phyloP scores from a whole-genome alignment of 1,139 yeast genomes.

The Lodderomyces oxycetoniae region DNA sequence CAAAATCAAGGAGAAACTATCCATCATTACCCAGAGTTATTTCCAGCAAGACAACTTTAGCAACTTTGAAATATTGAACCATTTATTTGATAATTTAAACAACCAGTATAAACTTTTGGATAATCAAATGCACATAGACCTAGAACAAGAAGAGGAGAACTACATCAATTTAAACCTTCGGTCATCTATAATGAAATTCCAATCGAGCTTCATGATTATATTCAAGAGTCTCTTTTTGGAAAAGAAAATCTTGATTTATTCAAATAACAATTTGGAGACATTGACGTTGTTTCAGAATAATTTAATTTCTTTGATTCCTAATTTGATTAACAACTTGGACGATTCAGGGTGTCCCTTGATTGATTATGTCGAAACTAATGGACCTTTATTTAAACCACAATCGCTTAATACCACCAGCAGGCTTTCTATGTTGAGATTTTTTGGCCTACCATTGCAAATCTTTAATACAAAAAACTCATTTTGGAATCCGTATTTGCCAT shows the following conservation, averaged over 20 bases:
- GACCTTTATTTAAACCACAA: conserved; percentile 53
- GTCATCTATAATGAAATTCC: conserved; percentile 57
- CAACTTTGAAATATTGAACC: conserved; percentile 63
- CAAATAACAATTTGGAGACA: conserved; percentile 72
- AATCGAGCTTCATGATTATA: conserved; percentile 57
- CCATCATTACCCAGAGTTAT: conserved; percentile 83
- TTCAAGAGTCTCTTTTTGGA: conserved; percentile 78
- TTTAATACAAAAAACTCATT: conserved; percentile 80
- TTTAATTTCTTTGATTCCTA: conserved; percentile 69
- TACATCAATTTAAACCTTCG: conserved; percentile 76
- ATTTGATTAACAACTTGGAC: conserved; percentile 63
- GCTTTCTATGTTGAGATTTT: conserved; percentile 66
- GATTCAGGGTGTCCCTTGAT: conserved; percentile 79
- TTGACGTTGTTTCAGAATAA: conserved; percentile 77
- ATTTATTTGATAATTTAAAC: conserved; percentile 69
- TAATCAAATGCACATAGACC: conserved; percentile 16
- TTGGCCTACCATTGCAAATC: conserved; percentile 83
- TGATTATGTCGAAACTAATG: conserved; percentile 49
- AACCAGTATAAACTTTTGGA: conserved; percentile 27
- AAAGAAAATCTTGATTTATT: conserved; percentile 61
- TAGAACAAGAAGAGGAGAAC: conserved; percentile 35
- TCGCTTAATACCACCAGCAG: conserved; percentile 76
- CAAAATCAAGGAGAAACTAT: conserved; percentile 82
- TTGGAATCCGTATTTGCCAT: conserved; percentile 88
- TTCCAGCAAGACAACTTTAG: conserved; percentile 75